Base-by-base conservation (phyloP, 257 asterid species). In the Gentiana straminea region DNA sequence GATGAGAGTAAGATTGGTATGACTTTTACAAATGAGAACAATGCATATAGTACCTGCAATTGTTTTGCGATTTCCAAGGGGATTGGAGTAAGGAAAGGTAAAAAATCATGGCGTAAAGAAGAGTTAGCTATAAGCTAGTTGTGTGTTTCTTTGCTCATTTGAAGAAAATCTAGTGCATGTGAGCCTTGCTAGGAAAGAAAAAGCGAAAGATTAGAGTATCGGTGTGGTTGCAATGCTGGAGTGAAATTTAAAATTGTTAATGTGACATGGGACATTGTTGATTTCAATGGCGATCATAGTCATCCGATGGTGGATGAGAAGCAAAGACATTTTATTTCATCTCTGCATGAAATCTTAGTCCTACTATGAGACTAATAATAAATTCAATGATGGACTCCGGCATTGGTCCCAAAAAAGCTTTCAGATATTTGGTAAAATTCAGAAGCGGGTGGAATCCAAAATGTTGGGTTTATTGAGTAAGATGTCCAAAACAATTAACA, bases 401-500 rank as follows among this genome's bases (percentile, higher is more conserved):
- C 8, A 12, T 51, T 13, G 55, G 55, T 8, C 12, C 55, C 2
- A 51, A n/a, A n/a, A 32, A 51, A 51, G 1, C 36, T 13, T 51
- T 8, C 32, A 51, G 55, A 15, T 51, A 51, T 1, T 13, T 51
- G 55, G 32, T 7, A 11, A 8, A 51, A n/a, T n/a, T n/a, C n/a
- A n/a, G 37, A 51, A 32, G 55, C 55, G 1, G 55, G 55, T n/a
- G 38, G 55, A n/a, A 51, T 51, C 7, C 11, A 51, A 51, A 51
- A 51, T 51, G 55, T 32, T 4, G 36, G 37, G 32, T 51, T 51
- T 51, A 35, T 51, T 13, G 55, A 51, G 55, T 35, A 51, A 51
- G 55, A 51, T 51, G 37, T 51, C 8, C 36, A 51, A 1, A 51
- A 51, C 1, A 8, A 51, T 51, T 2, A 51, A 11, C 55, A 51